phyloP scores from a whole-genome alignment of 768 basidiomycete genomes.

The Chlorophyllum brunneum region DNA sequence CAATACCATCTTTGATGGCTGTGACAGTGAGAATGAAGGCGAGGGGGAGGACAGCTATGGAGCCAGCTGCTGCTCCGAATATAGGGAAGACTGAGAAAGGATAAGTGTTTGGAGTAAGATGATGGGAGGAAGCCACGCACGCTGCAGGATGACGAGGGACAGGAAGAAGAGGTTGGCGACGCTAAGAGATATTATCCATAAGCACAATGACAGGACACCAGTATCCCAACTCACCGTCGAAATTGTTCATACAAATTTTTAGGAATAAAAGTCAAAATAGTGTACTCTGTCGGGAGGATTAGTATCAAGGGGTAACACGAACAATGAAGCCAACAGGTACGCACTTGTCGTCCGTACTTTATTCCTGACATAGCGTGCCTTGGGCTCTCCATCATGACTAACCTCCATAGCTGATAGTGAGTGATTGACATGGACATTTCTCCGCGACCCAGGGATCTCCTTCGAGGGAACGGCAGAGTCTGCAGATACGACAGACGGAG shows the following conservation, averaged over 20 bases:
- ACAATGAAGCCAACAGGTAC: slow-evolving; percentile 25
- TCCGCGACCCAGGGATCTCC: slow-evolving; percentile 46
- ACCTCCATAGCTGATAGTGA: slow-evolving; percentile 62
- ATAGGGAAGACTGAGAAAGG: slow-evolving; percentile 69
- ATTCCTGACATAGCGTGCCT: slow-evolving; percentile 78
- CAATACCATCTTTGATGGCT: slow-evolving; percentile 92
- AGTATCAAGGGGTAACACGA: slow-evolving; percentile 13
- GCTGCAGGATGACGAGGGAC: slow-evolving; percentile 73
- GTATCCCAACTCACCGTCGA: slow-evolving; percentile 52
- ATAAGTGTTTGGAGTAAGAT: slow-evolving; percentile 6
- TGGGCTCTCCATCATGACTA: slow-evolving; percentile 71
- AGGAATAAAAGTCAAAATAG: slow-evolving; percentile 83
- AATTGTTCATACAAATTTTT: slow-evolving; percentile 97
- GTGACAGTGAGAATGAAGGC: slow-evolving; percentile 86
- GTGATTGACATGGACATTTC: slow-evolving; percentile 81
- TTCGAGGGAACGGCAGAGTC: slow-evolving; percentile 28
- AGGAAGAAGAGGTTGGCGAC: slow-evolving; percentile 94
- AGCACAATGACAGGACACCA: not conserved
- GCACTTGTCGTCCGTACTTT: slow-evolving; percentile 93
- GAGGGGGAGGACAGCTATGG: slow-evolving; percentile 80
- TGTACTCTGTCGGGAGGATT: slow-evolving; percentile 63
- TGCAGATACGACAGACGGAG: slow-evolving; percentile 21
- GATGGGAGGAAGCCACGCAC: slow-evolving; percentile 34
- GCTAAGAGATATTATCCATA: slow-evolving; percentile 27
- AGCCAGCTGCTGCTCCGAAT: slow-evolving; percentile 84